Percentiles rank a stretch among this genome's conserved stretches.
Conservation (phyloP, 2,329 filamentous ascomycete species). For the Paradendryphiella salina region DNA sequence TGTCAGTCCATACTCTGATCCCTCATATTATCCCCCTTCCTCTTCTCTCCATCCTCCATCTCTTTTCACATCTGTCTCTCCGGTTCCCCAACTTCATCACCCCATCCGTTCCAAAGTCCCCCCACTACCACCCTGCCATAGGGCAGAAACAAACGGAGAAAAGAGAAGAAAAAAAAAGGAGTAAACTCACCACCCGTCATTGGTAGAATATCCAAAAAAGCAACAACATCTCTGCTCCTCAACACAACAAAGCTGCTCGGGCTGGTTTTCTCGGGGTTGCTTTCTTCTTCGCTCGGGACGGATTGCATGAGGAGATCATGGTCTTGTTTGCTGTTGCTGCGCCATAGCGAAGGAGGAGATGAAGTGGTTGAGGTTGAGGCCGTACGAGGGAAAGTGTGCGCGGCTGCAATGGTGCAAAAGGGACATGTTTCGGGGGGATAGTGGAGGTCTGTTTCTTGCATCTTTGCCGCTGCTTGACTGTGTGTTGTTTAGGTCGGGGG, state of each 20-base stretch:
- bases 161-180: not conserved
- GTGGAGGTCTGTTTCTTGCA: conserved; percentile 41
- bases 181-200: conserved; percentile 65
- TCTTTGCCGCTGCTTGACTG: conserved; percentile 1
- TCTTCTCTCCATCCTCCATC: not conserved
- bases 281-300: conserved; percentile 33
- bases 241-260: conserved; percentile 65
- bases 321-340: conserved; percentile 8
- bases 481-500: not conserved
- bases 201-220: conserved; percentile 92
- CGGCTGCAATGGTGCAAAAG: conserved; percentile 61
- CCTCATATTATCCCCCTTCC: not conserved
- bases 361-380: conserved; percentile 7
- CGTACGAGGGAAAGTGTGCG: conserved; percentile 48
- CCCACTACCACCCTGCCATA: not conserved
- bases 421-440: conserved; percentile 55
- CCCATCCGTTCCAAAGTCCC: not conserved
- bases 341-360: conserved; percentile 1
- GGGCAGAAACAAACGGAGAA: not conserved
- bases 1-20: not conserved
- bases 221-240: conserved; percentile 74
- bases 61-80: not conserved
- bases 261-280: conserved; percentile 37
- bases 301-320: conserved; percentile 20
- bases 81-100: not conserved